phyloP scores from a whole-genome alignment of 345 rosid species.

The Moricandia moricandioides region DNA sequence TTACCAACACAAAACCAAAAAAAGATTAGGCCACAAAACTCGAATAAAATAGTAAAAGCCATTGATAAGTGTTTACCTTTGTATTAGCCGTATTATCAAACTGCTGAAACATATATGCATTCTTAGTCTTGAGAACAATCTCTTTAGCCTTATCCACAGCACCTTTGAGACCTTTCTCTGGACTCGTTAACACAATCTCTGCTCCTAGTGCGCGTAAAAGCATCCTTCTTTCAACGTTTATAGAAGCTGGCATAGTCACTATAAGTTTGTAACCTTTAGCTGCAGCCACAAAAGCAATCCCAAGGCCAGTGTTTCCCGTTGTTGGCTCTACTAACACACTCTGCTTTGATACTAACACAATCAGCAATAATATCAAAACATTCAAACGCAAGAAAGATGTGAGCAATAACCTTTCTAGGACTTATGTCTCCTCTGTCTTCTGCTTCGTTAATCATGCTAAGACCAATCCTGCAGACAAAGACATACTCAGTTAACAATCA shows the following conservation, averaged over 20 bases:
- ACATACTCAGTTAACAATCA: background rate
- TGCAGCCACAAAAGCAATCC: conserved; percentile 89
- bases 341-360: conserved; percentile 40
- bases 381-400: background rate
- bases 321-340: conserved; percentile 77
- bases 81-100: conserved; percentile 72
- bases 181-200: conserved; percentile 75
- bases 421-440: conserved; percentile 77
- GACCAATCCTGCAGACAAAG: conserved; percentile 59
- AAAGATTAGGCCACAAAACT: background rate
- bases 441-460: conserved; percentile 79
- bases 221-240: conserved; percentile 74
- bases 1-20: conserved; percentile 34
- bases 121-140: conserved; percentile 59
- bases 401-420: conserved; percentile 58
- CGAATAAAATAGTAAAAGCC: background rate
- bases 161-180: conserved; percentile 83
- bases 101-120: conserved; percentile 77
- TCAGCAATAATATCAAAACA: conserved; percentile 17
- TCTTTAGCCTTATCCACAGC: conserved; percentile 89
- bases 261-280: conserved; percentile 79
- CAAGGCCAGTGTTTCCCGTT: conserved; percentile 88
- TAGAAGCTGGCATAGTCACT: conserved; percentile 90
- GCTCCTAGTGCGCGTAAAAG: conserved; percentile 89
- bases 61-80: conserved; percentile 44